Base-by-base conservation (phyloP, 1,139 yeast genomes). In the Debaryomycetaceae sp. region DNA sequence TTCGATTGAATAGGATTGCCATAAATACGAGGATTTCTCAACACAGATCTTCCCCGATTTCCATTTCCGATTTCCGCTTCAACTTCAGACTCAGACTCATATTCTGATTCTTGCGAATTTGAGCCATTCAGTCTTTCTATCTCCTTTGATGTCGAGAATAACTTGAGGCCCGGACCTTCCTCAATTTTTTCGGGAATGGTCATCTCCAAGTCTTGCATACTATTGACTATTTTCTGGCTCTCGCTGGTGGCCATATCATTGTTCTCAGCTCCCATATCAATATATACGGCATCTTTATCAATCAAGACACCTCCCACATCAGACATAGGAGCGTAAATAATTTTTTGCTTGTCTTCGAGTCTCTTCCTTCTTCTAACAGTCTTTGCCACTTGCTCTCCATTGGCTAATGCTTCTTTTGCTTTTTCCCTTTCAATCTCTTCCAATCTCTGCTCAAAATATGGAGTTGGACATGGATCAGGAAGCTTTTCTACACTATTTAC, bases 391-490 rank as follows among this genome's bases (percentile, higher is more conserved):
- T 63, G 62, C 52, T 78, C 81, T 9, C 89, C 90, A 2, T 76
- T 70, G 42, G 63, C 81, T n/a, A 81, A 80, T 3, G 83, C 83
- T 40, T 75, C 77, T 60, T 84, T 83, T 8, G 80, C 81, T 51
- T 75, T 79, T 55, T 84, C 89, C 57, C 91, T 74, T 64, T 84
- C 91, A 34, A 79, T 64, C 41, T 87, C 96, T 53, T 90, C 97
- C 35, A 89, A 70, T 57, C 78, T 84, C 61, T 90, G 96, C 59
- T 90, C 95, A 56, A 76, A 89, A 59, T 80, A 87, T 3, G 99
- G 99, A 1, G 99, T 93, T 38, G 99, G 99, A 64, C 99, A 95
- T 14, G 99, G 99, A 69, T 95, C 99, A 2, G 98, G 97, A 43
- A 95, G 72, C 56, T 90, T 85, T 63, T 93, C 98, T 20, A 90